A percentile compares a stretch with the other conserved stretches of the same genome.
phyloP scores from a whole-genome alignment of 2,329 filamentous ascomycete species.

The Cryoendolithus antarcticus region DNA sequence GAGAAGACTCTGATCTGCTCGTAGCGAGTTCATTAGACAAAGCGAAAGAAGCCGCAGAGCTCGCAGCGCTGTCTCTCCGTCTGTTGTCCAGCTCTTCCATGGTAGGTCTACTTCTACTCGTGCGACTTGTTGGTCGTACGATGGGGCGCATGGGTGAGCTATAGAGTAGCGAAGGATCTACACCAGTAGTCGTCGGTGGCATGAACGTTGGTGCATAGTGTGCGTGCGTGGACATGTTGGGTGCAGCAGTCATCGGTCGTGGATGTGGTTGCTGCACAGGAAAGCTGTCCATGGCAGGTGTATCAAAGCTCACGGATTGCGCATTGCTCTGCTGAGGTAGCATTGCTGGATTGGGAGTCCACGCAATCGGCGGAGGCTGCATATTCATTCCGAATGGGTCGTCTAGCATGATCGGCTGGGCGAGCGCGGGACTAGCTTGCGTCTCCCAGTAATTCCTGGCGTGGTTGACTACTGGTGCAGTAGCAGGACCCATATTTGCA shows the following conservation, averaged over 20 bases:
- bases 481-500: slow-evolving; percentile 38
- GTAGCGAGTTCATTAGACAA: background rate
- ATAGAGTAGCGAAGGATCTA: slow-evolving; percentile 36
- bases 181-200: slow-evolving; percentile 24
- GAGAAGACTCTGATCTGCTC: slow-evolving; percentile 11
- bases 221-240: slow-evolving; percentile 7
- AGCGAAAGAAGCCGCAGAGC: background rate
- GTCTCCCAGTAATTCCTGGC: slow-evolving; percentile 22
- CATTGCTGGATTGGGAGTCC: slow-evolving; percentile 1
- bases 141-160: slow-evolving; percentile 20
- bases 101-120: slow-evolving; percentile 11
- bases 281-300: slow-evolving; percentile 21
- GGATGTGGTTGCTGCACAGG: slow-evolving; percentile 13
- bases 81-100: slow-evolving; percentile 7
- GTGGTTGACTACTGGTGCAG: slow-evolving; percentile 46
- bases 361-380: slow-evolving; percentile 6
- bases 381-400: slow-evolving; percentile 16
- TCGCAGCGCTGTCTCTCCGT: slow-evolving; percentile 14
- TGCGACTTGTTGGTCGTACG: slow-evolving; percentile 6
- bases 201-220: slow-evolving; percentile 4
- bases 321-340: slow-evolving; percentile 7
- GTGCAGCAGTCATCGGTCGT: slow-evolving; percentile 14
- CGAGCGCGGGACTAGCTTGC: slow-evolving; percentile 1
- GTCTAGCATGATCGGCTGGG: slow-evolving; percentile 11
- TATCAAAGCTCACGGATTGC: slow-evolving; percentile 15